These are phyloP conservation scores for Penicillium sp. DNA, from an alignment of 2,329 filamentous ascomycete species.

Conservation along the genomic window DNA sequence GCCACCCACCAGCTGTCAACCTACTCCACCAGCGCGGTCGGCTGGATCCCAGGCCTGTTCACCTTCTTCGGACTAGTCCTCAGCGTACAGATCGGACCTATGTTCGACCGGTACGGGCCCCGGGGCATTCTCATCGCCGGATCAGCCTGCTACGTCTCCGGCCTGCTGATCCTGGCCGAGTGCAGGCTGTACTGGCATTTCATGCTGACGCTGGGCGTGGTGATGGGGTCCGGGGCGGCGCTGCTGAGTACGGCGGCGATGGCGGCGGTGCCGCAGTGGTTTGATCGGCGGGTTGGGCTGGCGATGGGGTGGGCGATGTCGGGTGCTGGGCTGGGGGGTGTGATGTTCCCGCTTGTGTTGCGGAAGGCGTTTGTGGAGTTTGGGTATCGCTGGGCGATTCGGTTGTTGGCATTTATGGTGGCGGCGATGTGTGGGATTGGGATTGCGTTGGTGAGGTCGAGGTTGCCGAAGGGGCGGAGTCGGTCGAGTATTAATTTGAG, in stretches of 20 bases:
- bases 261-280: constrained; percentile 46
- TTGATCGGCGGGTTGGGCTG: constrained; percentile 41
- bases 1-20: constrained; percentile 47
- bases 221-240: constrained; percentile 41
- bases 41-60: constrained; percentile 55
- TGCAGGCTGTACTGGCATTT: constrained; percentile 55
- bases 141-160: constrained; percentile 40
- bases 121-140: constrained; percentile 45
- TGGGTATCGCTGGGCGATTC: constrained; percentile 45
- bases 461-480: constrained; percentile 38
- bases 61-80: constrained; percentile 49
- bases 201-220: constrained; percentile 43
- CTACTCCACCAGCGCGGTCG: constrained; percentile 50
- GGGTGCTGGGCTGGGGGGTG: constrained; percentile 42
- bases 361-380: constrained; percentile 35
- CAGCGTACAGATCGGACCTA: constrained; percentile 52
- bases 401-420: constrained; percentile 41
- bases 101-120: constrained; percentile 55
- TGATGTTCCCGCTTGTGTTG: constrained; percentile 43
- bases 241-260: constrained; percentile 43
- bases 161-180: constrained; percentile 51
- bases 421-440: constrained; percentile 35
- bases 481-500: constrained; percentile 44
- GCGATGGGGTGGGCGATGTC: constrained; percentile 46
- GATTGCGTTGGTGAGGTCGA: constrained; percentile 38